phyloP scores from a whole-genome alignment of 495 filamentous ascomycete genomes.

The Zalerion maritima region DNA sequence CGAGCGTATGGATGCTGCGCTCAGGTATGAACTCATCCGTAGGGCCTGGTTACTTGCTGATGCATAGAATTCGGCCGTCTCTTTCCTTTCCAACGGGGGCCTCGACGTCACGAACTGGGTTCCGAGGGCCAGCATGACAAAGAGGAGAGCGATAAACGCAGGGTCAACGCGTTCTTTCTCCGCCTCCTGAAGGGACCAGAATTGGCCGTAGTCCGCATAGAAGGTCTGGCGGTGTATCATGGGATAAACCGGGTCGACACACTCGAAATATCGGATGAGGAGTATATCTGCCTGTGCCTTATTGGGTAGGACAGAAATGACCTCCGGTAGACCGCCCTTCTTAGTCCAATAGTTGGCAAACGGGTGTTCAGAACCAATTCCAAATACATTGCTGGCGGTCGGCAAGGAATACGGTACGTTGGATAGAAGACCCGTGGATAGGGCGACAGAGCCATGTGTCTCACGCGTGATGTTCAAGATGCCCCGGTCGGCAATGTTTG shows the following conservation, averaged over 20 bases:
- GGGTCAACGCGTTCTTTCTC: slow-evolving; percentile 41
- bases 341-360: slow-evolving; percentile 71
- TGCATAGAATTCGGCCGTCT: slow-evolving; percentile 63
- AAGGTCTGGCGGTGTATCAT: slow-evolving; percentile 54
- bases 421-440: slow-evolving; percentile 45
- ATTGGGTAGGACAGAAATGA: slow-evolving; percentile 51
- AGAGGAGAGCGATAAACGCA: slow-evolving; percentile 47
- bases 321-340: slow-evolving; percentile 53
- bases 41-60: slow-evolving; percentile 58
- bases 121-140: slow-evolving; percentile 55
- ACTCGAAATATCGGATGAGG: slow-evolving; percentile 53
- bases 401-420: slow-evolving; percentile 50
- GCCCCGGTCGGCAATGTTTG: slow-evolving; percentile 32
- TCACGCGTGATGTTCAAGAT: slow-evolving; percentile 21
- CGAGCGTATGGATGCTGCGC: slow-evolving; percentile 46
- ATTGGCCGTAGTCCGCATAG: slow-evolving; percentile 54
- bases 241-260: slow-evolving; percentile 60
- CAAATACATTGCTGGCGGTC: slow-evolving; percentile 52
- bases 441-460: slow-evolving; percentile 27
- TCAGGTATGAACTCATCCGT: slow-evolving; percentile 52
- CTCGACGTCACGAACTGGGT: slow-evolving; percentile 54
- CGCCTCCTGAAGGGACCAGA: slow-evolving; percentile 40
- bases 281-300: slow-evolving; percentile 60
- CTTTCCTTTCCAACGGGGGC: slow-evolving; percentile 38
- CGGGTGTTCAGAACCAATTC: slow-evolving; percentile 48